Evolutionary conservation across 2,329 filamentous ascomycete genomes (phyloP).

Genomic region (Emergomyces orientalis): DNA sequence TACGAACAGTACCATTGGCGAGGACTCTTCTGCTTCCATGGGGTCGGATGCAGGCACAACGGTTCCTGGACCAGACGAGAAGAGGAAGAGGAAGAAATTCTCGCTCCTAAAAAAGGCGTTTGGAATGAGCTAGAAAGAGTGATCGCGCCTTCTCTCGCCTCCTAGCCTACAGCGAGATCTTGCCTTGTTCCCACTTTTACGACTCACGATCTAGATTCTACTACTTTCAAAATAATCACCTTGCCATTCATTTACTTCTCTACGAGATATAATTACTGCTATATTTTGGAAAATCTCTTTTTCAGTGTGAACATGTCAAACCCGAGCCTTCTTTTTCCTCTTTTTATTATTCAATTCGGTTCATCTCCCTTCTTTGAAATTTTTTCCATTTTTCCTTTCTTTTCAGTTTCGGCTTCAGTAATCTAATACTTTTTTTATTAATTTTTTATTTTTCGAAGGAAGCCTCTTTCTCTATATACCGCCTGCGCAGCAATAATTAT

Average conservation of each 20-base stretch:
- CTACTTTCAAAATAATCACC: not conserved
- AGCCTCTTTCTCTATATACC: not conserved
- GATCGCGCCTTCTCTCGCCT: not conserved
- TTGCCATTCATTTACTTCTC: not conserved
- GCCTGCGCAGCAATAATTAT: not conserved
- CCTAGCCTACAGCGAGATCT: not conserved
- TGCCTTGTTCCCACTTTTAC: not conserved
- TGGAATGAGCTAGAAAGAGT: slow-evolving; percentile 25
- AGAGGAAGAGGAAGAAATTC: slow-evolving; percentile 41
- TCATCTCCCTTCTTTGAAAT: not conserved
- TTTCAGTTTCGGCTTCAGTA: not conserved
- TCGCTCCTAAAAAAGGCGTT: slow-evolving; percentile 38
- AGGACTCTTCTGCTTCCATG: not conserved
- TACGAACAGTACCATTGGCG: slow-evolving; percentile 7
- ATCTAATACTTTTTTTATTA: not conserved
- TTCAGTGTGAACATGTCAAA: not conserved
- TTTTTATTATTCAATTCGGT: too few relatives aligned
- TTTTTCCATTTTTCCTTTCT: not conserved
- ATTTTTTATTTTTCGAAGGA: not conserved
- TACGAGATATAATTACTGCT: slow-evolving; percentile 1
- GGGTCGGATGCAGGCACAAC: slow-evolving; percentile 16
- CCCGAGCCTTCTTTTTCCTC: not conserved
- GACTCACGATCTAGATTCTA: not conserved
- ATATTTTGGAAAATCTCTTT: not conserved
- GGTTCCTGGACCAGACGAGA: slow-evolving; percentile 24